Evolutionary conservation across 2,329 filamentous ascomycete species (phyloP).

Genomic region (Neonectria sp.): DNA sequence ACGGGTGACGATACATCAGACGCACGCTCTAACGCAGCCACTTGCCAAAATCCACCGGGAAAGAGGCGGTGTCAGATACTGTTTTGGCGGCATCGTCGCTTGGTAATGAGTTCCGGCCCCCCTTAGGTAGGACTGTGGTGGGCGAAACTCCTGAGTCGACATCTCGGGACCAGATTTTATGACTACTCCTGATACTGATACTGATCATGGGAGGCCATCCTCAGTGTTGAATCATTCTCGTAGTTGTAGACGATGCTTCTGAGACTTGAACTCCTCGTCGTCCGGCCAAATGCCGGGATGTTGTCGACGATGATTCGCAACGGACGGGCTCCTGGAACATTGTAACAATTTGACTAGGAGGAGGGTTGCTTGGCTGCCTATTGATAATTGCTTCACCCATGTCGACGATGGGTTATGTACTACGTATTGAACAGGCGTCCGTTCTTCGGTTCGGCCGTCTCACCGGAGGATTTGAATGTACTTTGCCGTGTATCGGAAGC

Average conservation of each 20-base stretch:
- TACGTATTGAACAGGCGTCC: background rate
- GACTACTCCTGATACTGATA: slow-evolving; percentile 1
- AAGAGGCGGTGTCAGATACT: background rate
- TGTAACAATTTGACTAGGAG: slow-evolving; percentile 17
- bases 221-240: background rate
- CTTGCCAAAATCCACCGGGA: slow-evolving; percentile 1
- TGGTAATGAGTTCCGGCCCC: background rate
- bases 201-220: background rate
- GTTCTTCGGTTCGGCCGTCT: background rate
- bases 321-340: slow-evolving; percentile 20
- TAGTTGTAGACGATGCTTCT: slow-evolving; percentile 1
- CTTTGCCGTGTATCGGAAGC: background rate
- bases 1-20: slow-evolving; percentile 12
- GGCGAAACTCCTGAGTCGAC: background rate
- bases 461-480: too few relatives aligned
- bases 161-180: background rate
- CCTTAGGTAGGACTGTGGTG: background rate
- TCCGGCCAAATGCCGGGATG: background rate
- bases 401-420: background rate
- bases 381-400: slow-evolving; percentile 22
- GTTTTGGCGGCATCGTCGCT: background rate
- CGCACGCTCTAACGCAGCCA: slow-evolving; percentile 27
- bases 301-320: background rate
- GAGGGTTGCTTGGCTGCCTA: slow-evolving; percentile 1
- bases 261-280: slow-evolving; percentile 1